Evolutionary conservation across 345 rosid species (phyloP).

Genomic region (Clausena lansium): DNA sequence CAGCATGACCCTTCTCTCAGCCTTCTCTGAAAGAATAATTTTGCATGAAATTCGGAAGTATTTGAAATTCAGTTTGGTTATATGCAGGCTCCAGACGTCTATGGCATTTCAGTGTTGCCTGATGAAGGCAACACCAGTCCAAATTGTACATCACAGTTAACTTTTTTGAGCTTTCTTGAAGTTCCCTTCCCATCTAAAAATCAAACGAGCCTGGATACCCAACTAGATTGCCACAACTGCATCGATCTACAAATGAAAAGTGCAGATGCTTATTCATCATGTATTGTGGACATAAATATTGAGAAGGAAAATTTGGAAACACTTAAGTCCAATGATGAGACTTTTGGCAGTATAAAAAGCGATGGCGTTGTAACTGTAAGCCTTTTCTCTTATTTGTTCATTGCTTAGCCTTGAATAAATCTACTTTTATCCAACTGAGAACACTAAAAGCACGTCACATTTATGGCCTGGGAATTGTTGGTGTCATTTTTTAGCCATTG

Average conservation of each 20-base stretch:
- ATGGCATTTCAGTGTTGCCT: conserved; percentile 62
- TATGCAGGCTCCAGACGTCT: conserved; percentile 60
- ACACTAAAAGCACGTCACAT: background rate
- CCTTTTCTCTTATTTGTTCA: background rate
- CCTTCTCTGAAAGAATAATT: background rate
- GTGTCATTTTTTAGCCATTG: background rate
- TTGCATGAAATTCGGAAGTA: background rate
- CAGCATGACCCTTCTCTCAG: background rate
- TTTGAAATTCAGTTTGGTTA: background rate
- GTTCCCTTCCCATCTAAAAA: conserved; percentile 51
- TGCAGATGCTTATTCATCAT: conserved; percentile 56
- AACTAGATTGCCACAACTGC: conserved; percentile 53
- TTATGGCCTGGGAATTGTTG: background rate
- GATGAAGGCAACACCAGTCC: conserved; percentile 48
- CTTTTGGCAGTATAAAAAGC: conserved; percentile 41
- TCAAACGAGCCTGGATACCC: conserved; percentile 48
- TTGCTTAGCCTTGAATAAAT: background rate
- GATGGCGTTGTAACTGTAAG: conserved; percentile 56
- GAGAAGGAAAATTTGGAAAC: conserved; percentile 49
- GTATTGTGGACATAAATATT: conserved; percentile 62
- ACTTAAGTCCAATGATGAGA: conserved; percentile 40
- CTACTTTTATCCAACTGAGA: background rate
- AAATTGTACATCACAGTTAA: conserved; percentile 38
- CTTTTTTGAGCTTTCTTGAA: conserved; percentile 64
- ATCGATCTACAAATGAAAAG: conserved; percentile 54